Evolutionary conservation across 23 red algal species (phyloP).

Genomic region (Agarophyton chilense): DNA sequence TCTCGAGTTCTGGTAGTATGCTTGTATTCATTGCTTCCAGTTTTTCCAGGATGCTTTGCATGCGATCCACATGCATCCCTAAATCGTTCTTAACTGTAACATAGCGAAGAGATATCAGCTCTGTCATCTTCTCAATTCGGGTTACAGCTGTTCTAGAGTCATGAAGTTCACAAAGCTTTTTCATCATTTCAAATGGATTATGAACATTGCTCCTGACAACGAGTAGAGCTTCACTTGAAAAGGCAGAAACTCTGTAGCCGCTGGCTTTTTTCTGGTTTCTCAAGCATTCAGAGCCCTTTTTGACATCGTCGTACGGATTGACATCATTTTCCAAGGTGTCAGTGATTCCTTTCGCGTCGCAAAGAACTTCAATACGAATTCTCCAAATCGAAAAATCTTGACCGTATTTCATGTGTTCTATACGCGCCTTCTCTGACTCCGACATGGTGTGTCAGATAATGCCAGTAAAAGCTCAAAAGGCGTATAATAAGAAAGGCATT

Average conservation of each 20-base stretch:
- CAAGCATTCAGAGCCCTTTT: background rate
- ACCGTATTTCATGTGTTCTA: conserved; percentile 9
- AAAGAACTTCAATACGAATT: background rate
- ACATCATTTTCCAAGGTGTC: background rate
- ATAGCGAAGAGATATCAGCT: conserved; percentile 11
- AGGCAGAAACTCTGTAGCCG: background rate
- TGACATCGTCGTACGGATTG: background rate
- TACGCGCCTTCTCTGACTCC: conserved; percentile 18
- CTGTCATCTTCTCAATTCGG: conserved; percentile 16
- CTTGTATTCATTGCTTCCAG: conserved; percentile 15
- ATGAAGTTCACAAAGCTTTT: conserved; percentile 12
- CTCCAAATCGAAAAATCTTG: conserved; percentile 14
- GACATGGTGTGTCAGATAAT: background rate
- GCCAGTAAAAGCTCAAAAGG: background rate
- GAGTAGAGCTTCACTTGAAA: background rate
- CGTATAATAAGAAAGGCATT: too few relatives aligned
- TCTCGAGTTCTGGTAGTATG: background rate
- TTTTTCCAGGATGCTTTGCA: conserved; percentile 7
- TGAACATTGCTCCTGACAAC: conserved; percentile 8
- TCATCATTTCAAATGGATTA: conserved; percentile 20
- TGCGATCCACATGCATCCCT: background rate
- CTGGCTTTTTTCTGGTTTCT: conserved; percentile 21
- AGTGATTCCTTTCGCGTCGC: background rate
- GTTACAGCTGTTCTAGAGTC: conserved; percentile 25
- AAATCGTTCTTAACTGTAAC: background rate